Conservation (phyloP, 2,329 filamentous ascomycete species). For the Triangularia verruculosa region DNA sequence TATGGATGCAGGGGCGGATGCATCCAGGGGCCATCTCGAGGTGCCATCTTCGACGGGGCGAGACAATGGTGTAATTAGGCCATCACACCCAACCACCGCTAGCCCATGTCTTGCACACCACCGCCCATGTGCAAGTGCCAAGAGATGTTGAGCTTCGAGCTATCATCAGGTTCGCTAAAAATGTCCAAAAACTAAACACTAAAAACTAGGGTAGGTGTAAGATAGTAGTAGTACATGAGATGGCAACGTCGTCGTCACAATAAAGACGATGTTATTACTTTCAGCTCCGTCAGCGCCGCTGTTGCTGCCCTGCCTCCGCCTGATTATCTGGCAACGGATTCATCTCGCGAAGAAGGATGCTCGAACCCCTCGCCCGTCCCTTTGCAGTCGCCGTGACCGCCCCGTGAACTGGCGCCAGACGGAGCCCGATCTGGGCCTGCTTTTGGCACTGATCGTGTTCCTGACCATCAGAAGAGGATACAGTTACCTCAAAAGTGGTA, state of each 20-base stretch:
- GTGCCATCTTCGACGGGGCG: not conserved
- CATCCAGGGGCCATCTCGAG: not conserved
- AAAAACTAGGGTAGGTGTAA: not conserved
- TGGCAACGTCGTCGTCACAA: not conserved
- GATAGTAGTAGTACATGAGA: not conserved
- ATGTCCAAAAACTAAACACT: not conserved
- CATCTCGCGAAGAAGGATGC: constrained; percentile 4
- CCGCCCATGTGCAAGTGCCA: not conserved
- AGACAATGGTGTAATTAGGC: not conserved
- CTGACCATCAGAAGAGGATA: constrained; percentile 2
- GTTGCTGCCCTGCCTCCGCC: not conserved
- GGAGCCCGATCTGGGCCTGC: not conserved
- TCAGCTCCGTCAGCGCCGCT: not conserved
- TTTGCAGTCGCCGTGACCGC: constrained; percentile 12
- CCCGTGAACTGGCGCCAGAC: constrained; percentile 2
- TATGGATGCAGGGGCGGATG: not conserved
- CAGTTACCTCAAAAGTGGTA: constrained; percentile 26
- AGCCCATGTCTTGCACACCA: not conserved
- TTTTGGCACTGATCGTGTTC: not conserved
- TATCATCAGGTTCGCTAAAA: not conserved
- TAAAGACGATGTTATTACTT: no score
- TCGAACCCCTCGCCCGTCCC: constrained; percentile 13
- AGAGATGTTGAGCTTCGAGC: not conserved
- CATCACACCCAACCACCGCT: not conserved
- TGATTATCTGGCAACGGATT: not conserved